Evolutionary conservation across 2,329 filamentous ascomycete species (phyloP).

Genomic region (Epichloe sibirici): DNA sequence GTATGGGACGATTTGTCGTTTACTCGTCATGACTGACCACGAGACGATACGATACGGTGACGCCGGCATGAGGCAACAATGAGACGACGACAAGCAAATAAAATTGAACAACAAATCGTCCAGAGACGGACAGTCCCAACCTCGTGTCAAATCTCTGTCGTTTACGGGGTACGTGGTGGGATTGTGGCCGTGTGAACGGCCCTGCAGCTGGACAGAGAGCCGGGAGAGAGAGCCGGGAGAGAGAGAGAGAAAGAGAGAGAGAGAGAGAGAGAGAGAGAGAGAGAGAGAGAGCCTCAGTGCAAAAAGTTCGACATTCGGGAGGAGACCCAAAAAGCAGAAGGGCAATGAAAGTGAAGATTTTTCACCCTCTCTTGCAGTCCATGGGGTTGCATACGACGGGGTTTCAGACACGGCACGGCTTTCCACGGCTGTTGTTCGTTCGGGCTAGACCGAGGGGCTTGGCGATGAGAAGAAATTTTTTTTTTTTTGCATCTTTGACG

Average conservation of each 20-base stretch:
- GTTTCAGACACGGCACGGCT: conserved; percentile 2
- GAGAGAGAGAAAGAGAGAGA: too few relatives aligned
- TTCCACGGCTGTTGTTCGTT: not conserved
- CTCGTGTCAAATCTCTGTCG: not conserved
- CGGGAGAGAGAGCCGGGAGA: too few relatives aligned
- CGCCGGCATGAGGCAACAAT: not conserved
- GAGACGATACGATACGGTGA: not conserved
- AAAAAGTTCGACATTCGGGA: not conserved
- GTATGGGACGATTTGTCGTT: not conserved
- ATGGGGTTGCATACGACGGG: not conserved
- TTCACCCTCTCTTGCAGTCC: not conserved
- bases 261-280: too few relatives aligned
- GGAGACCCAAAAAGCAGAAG: not conserved
- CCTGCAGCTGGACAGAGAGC: not conserved
- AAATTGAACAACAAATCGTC: not conserved
- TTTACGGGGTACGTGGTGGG: too few relatives aligned
- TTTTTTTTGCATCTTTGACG: not conserved
- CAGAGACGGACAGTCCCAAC: not conserved
- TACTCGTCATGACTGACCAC: not conserved
- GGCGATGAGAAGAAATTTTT: too few relatives aligned
- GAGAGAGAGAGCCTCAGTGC: not conserved
- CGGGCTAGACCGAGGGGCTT: not conserved
- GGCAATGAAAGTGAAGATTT: not conserved
- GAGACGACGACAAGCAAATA: not conserved
- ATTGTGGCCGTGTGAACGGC: not conserved